A percentile compares a stretch with the other conserved stretches of the same genome.
Conservation (phyloP, 2,329 filamentous ascomycete species). For the Talaromyces sp. region DNA sequence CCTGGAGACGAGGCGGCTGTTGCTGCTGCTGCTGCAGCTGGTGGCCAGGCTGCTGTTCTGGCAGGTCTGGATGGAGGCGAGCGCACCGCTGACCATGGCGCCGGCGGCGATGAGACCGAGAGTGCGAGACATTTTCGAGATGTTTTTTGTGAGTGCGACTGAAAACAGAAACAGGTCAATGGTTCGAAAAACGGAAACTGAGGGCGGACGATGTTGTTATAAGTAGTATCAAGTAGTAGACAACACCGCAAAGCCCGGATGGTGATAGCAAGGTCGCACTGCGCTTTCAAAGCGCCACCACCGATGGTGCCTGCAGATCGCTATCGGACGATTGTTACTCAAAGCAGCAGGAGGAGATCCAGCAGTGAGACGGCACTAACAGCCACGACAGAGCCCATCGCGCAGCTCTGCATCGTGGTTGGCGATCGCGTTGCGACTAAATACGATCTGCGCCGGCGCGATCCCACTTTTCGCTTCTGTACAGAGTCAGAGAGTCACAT, state of each 20-base stretch:
- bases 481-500: not conserved
- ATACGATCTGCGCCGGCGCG: not conserved
- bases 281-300: not conserved
- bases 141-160: not conserved
- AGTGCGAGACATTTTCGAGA: slow-evolving; percentile 4
- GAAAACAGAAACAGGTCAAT: not conserved
- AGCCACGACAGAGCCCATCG: not conserved
- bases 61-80: slow-evolving; percentile 22
- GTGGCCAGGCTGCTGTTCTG: slow-evolving; percentile 47
- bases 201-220: not conserved
- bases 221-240: not conserved
- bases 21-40: slow-evolving; percentile 41
- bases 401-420: not conserved
- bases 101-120: slow-evolving; percentile 4
- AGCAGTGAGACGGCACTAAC: not conserved
- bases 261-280: not conserved
- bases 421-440: not conserved
- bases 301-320: not conserved
- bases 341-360: not conserved
- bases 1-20: slow-evolving; percentile 10
- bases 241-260: not conserved
- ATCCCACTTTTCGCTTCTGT: not conserved
- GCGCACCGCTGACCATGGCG: slow-evolving; percentile 7
- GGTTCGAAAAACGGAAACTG: not conserved
- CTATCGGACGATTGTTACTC: not conserved